Base-by-base conservation (phyloP, 495 filamentous ascomycete genomes). In the Extremus antarcticus region DNA sequence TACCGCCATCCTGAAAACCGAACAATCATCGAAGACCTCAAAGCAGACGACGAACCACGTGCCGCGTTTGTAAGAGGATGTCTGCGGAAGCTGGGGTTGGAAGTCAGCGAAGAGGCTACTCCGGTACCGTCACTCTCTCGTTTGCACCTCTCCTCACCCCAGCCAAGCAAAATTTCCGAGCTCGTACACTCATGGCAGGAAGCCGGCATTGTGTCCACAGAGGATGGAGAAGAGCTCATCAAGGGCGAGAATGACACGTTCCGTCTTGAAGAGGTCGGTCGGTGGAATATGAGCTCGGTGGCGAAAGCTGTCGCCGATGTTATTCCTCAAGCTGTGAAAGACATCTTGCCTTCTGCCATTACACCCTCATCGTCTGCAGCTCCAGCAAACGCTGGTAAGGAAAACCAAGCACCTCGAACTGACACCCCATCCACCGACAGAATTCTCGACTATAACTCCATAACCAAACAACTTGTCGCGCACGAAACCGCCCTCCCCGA, bases 231-330 rank as follows among this genome's bases (percentile, higher is more conserved):
- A 51, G 82, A 90, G 53, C 87, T 82, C 65, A 84, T 98, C 58
- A 84, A 84, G 65, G 88, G 82, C 23, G 87, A 92, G 53, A 84
- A 87, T 59, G 92, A 98, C 63, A 84, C 78, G 3, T 97, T 98
- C 65, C 80, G 82, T 43, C 70, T 98, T 23, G 79, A 89, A 56
- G 75, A 74, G 25, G 70, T 70, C 7, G 82, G 80, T 0, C 70
- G 74, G 23, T 90, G 82, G 80, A 81, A 80, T n/a, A 65, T 85
- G 59, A 66, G 63, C 17, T 69, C 74, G 29, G 63, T 88, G 53
- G 69, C 70, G 19, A 71, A 78, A 52, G 70, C 78, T 2, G 70
- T 86, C 4, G 59, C 65, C 43, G 56, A 52, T 35, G 32, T 43
- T 45, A 47, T 51, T 7, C 38, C 62, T 1, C 22, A 52, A 19